Evolutionary conservation across 2,329 filamentous ascomycete species (phyloP).

Genomic region (Chrysoporthe austroafricana): DNA sequence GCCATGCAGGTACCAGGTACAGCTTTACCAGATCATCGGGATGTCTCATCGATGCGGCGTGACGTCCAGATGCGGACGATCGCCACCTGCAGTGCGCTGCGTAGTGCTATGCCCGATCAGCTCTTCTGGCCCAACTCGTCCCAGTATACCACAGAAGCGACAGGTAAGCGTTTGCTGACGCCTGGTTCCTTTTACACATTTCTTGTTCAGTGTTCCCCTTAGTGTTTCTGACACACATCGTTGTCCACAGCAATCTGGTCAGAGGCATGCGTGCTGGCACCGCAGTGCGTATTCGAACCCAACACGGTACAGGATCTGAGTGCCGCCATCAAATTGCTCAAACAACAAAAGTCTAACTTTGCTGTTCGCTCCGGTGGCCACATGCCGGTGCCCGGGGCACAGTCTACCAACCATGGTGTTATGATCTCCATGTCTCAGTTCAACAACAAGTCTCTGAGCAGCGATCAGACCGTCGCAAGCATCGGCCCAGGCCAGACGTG

Average conservation of each 20-base stretch:
- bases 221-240: too few relatives aligned
- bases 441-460: neutral
- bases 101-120: too few relatives aligned
- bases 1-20: too few relatives aligned
- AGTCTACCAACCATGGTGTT: conserved; percentile 43
- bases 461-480: neutral
- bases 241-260: conserved; percentile 5
- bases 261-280: conserved; percentile 8
- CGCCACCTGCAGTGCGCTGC: too few relatives aligned
- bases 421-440: conserved; percentile 40
- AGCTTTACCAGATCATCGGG: too few relatives aligned
- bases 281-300: conserved; percentile 6
- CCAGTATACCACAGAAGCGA: too few relatives aligned
- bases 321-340: neutral
- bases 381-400: conserved; percentile 44
- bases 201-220: too few relatives aligned
- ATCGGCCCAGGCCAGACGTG: conserved; percentile 10
- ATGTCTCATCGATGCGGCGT: too few relatives aligned
- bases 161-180: too few relatives aligned
- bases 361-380: conserved; percentile 50
- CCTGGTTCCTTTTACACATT: too few relatives aligned
- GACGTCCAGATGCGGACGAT: too few relatives aligned
- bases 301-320: neutral
- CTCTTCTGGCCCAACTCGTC: too few relatives aligned
- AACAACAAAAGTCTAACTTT: conserved; percentile 36